These are phyloP conservation scores for Nicotiana knightiana DNA, from an alignment of 257 asterid species.

Conservation along the genomic window DNA sequence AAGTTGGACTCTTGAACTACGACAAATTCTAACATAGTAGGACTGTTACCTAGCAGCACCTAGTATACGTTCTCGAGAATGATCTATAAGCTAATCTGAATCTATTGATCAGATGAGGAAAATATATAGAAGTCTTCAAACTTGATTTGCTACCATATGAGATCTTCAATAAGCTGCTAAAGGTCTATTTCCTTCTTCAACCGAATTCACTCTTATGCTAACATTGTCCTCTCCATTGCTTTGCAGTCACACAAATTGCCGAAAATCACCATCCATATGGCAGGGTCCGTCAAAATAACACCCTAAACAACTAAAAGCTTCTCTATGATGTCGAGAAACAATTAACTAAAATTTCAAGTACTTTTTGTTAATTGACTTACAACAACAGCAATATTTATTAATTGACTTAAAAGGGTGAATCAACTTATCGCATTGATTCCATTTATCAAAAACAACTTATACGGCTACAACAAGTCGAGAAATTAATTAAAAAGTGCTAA, in stretches of 20 bases:
- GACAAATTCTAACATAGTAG: not conserved
- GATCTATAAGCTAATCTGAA: not conserved
- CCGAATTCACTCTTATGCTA: not conserved
- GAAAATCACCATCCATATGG: not conserved
- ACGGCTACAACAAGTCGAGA: not conserved
- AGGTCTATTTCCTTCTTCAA: not conserved
- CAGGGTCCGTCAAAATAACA: not conserved
- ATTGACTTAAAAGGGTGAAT: not conserved
- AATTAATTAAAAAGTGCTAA: not conserved
- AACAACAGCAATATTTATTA: not conserved
- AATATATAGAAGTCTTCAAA: too few species aligned
- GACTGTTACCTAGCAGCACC: not conserved
- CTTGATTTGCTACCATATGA: not conserved
- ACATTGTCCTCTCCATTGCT: not conserved
- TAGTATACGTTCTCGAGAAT: not conserved
- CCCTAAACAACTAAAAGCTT: not conserved
- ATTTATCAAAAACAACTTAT: not conserved
- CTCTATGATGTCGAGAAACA: not conserved
- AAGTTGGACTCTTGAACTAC: not conserved
- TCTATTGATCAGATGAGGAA: not conserved
- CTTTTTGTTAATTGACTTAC: not conserved
- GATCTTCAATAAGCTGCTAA: not conserved
- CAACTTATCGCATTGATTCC: slow-evolving; percentile 1
- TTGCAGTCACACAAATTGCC: not conserved
- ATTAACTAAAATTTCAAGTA: not conserved